These are phyloP conservation scores for Penicillium silybi DNA, from an alignment of 495 filamentous ascomycete genomes.

Conservation along the genomic window DNA sequence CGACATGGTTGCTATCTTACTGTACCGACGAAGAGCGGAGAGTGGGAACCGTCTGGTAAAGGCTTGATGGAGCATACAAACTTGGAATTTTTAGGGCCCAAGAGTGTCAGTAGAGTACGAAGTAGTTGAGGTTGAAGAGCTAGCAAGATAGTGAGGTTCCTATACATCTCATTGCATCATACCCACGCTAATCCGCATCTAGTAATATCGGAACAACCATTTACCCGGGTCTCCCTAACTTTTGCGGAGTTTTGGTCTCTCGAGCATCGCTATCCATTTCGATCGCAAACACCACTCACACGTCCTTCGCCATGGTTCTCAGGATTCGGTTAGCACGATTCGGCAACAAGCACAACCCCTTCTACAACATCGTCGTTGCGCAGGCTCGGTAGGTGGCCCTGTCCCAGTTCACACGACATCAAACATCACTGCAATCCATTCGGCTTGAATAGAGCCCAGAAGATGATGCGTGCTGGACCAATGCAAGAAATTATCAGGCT, in stretches of 20 bases:
- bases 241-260: slow-evolving; percentile 19
- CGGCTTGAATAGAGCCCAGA: background rate
- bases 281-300: slow-evolving; percentile 2
- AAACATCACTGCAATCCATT: background rate
- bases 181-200: slow-evolving; percentile 28
- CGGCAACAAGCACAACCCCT: slow-evolving; percentile 76
- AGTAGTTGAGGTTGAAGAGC: background rate
- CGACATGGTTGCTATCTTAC: slow-evolving; percentile 36
- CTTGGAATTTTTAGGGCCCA: background rate
- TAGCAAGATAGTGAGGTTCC: background rate
- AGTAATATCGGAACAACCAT: slow-evolving; percentile 21
- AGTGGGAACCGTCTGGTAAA: slow-evolving; percentile 8
- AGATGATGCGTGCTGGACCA: background rate
- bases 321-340: slow-evolving; percentile 92
- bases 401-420: background rate
- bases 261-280: background rate
- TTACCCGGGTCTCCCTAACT: slow-evolving; percentile 26
- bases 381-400: slow-evolving; percentile 74
- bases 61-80: slow-evolving; percentile 27
- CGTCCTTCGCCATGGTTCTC: slow-evolving; percentile 68
- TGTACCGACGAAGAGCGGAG: slow-evolving; percentile 23
- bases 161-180: slow-evolving; percentile 30
- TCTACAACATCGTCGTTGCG: slow-evolving; percentile 96
- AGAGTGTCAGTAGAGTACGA: background rate
- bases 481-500: background rate